Evolutionary conservation across 352 stramenopile genomes (phyloP).

Genomic region (Phytophthora cajani): DNA sequence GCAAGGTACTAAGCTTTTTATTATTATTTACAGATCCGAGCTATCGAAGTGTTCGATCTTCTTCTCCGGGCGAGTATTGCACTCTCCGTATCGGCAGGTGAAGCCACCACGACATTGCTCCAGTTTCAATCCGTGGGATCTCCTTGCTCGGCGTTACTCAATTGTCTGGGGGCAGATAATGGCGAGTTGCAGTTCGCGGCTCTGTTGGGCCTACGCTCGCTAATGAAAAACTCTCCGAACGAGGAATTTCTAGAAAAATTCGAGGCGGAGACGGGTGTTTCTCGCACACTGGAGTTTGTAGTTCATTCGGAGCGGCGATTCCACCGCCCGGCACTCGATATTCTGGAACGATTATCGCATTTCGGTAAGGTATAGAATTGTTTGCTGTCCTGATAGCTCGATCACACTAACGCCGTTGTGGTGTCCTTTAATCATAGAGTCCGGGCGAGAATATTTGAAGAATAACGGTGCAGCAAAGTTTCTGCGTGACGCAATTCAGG

Average conservation of each 20-base stretch:
- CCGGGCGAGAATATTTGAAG: conserved; percentile 20
- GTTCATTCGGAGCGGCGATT: conserved; percentile 46
- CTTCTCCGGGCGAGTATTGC: conserved; percentile 20
- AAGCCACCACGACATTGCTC: conserved; percentile 12
- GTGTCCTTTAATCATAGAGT: conserved; percentile 15
- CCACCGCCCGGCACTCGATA: conserved; percentile 48
- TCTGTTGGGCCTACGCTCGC: conserved; percentile 44
- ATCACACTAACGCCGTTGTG: background rate
- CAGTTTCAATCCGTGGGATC: conserved; percentile 43
- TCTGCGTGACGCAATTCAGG: conserved; percentile 23
- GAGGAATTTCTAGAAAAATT: conserved; percentile 42
- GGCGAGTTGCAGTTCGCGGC: conserved; percentile 40
- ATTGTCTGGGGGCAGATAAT: conserved; percentile 41
- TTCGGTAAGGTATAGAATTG: conserved; percentile 41
- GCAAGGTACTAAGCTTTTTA: background rate
- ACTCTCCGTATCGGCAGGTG: conserved; percentile 6
- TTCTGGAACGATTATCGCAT: conserved; percentile 57
- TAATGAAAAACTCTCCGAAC: conserved; percentile 38
- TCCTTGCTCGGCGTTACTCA: conserved; percentile 41
- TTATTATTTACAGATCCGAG: conserved; percentile 15
- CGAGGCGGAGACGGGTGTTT: conserved; percentile 32
- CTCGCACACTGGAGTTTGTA: conserved; percentile 36
- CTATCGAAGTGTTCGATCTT: conserved; percentile 24
- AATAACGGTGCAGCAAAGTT: conserved; percentile 13
- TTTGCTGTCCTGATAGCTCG: background rate